Evolutionary conservation across 768 basidiomycete species (phyloP).

Genomic region (Boletus insuetus): DNA sequence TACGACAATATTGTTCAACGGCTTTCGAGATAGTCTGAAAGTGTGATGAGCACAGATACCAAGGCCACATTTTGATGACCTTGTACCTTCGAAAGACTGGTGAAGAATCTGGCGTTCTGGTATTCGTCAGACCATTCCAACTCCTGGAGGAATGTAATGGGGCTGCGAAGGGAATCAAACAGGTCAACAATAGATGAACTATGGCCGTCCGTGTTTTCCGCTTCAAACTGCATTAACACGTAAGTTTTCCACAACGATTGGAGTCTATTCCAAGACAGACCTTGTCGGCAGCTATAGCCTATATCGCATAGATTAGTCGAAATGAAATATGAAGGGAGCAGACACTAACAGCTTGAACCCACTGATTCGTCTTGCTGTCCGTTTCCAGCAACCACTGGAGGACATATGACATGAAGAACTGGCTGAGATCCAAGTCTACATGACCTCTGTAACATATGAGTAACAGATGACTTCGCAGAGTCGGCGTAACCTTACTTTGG

Average conservation of each 20-base stretch:
- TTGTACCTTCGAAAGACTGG: constrained; percentile 79
- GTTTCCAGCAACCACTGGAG: constrained; percentile 87
- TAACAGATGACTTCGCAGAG: not conserved
- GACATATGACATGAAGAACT: constrained; percentile 87
- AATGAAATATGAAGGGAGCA: not conserved
- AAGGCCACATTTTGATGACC: not conserved
- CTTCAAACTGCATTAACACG: constrained; percentile 56
- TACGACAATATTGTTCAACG: constrained; percentile 87
- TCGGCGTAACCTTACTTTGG: constrained; percentile 53
- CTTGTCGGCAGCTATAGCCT: constrained; percentile 84
- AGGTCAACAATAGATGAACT: constrained; percentile 98
- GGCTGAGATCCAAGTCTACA: constrained; percentile 64
- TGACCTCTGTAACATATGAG: constrained; percentile 41
- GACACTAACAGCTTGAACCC: constrained; percentile 83
- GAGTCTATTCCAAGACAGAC: constrained; percentile 36
- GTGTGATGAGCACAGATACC: not conserved
- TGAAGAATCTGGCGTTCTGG: constrained; percentile 87
- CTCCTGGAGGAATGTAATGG: constrained; percentile 83
- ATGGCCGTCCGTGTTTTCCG: constrained; percentile 76
- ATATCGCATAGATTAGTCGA: constrained; percentile 10
- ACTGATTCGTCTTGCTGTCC: constrained; percentile 85
- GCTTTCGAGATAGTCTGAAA: constrained; percentile 85
- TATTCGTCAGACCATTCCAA: constrained; percentile 91
- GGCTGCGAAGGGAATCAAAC: constrained; percentile 90
- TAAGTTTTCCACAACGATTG: constrained; percentile 1